Evolutionary conservation across 2,329 filamentous ascomycete genomes (phyloP), one percentile per base, ranked within the genome.

Genomic region (Zymoseptoria ardabiliae): DNA sequence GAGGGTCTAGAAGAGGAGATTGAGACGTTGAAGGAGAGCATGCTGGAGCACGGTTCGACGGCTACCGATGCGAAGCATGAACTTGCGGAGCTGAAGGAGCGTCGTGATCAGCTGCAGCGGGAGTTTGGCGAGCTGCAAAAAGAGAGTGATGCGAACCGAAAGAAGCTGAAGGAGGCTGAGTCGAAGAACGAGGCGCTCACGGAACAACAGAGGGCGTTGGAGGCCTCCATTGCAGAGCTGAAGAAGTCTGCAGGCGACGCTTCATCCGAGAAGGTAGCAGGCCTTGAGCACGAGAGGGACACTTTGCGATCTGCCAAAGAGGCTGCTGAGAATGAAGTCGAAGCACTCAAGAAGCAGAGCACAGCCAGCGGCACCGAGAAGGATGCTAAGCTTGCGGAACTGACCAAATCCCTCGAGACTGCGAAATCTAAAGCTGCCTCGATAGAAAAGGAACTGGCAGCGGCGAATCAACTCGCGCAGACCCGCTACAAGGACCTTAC

Each of bases 401-500:
- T 91, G 7, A 81, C 83, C 56, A 75, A 75, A 2, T 87, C 92
- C 58, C 84, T 90, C 61, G 82, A 92, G 50, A 85, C 86, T 50
- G 79, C 95, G 41, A 91, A 89, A 73, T 75, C 80, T 20, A 90
- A 87, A 72, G 84, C 86, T 0, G 79, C 84, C 1, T 82, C 83
- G 0, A 74, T 97, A 19, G 86, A 96, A 69, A 90, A 88, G 0
- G 93, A 99, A 70, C 81, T 97, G 2, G 88, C 86, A 1, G 91
- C 91, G 2, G 88, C 92, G 0, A 87, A 97, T 71, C 86, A 95
- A 73, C 82, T 97, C 11, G 91, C 94, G 0, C 87, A 95, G 61
- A 88, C 84, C 17, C 83, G 94, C 28, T 97, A 91, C 78, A 96
- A 91, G 73, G 92, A 97, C 61, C 78, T 97, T 1, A 87, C 86